Conservation (phyloP, 768 basidiomycete species). For the Pleurotus djamor region DNA sequence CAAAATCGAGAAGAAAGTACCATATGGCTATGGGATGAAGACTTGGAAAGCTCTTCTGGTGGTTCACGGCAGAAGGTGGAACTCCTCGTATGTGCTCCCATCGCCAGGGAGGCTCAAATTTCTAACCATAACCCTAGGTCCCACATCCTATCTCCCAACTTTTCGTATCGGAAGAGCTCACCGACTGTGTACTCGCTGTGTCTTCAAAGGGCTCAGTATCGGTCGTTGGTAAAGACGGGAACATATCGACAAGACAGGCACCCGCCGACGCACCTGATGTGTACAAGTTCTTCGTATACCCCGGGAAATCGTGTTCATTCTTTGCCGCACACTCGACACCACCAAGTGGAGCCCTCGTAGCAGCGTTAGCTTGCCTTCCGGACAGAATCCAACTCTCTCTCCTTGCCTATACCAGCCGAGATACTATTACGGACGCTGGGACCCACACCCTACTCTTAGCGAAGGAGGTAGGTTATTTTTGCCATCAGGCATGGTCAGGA, state of each 20-base stretch:
- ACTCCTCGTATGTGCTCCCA: slow-evolving; percentile 19
- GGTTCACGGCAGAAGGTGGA: slow-evolving; percentile 37
- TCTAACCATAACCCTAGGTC: slow-evolving; percentile 30
- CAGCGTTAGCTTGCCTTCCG: slow-evolving; percentile 19
- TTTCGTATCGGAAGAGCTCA: slow-evolving; percentile 17
- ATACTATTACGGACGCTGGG: slow-evolving; percentile 25
- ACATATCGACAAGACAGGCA: slow-evolving; percentile 16
- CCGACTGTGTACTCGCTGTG: slow-evolving; percentile 22
- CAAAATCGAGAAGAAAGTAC: slow-evolving; percentile 41
- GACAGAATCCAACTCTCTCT: slow-evolving; percentile 23
- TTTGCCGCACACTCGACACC: slow-evolving; percentile 17
- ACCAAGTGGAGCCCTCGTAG: slow-evolving; percentile 18
- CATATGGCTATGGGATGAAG: slow-evolving; percentile 64
- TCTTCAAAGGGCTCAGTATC: slow-evolving; percentile 29
- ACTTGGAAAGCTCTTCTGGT: slow-evolving; percentile 33
- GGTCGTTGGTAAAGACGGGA: slow-evolving; percentile 23
- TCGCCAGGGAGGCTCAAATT: neutral
- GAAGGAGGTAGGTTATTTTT: slow-evolving; percentile 22
- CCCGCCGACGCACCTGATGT: slow-evolving; percentile 11
- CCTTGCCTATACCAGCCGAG: slow-evolving; percentile 28
- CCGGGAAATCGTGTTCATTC: slow-evolving; percentile 25
- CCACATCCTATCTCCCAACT: slow-evolving; percentile 33
- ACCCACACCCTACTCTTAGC: slow-evolving; percentile 24
- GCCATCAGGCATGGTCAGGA: neutral
- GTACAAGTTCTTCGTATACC: slow-evolving; percentile 24